Evolutionary conservation across 108 stramenopile genomes (phyloP).

Genomic region (Skeletonema marinoi): DNA sequence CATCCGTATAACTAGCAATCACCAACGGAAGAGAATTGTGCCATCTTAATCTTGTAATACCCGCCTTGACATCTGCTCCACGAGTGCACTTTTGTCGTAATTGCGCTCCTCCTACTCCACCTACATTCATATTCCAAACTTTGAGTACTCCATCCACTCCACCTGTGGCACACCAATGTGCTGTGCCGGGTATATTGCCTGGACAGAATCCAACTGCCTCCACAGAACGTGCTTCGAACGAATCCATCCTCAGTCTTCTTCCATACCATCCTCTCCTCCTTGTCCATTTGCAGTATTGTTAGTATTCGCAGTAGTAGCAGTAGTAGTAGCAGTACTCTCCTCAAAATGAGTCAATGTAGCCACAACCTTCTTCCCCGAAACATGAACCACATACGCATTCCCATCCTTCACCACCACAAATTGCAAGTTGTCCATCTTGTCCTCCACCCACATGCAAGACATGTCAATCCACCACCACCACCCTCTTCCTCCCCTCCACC

Average conservation of each 20-base stretch:
- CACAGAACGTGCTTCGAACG: conserved; percentile 64
- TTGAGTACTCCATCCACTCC: conserved; percentile 85
- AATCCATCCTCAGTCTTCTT: conserved; percentile 50
- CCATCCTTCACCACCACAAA: conserved; percentile 90
- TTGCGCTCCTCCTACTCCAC: conserved; percentile 42
- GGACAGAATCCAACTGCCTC: conserved; percentile 90
- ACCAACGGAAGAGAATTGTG: conserved; percentile 76
- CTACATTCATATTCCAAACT: conserved; percentile 84
- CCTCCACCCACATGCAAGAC: conserved; percentile 68
- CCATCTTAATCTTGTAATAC: conserved; percentile 86
- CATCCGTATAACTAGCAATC: conserved; percentile 79
- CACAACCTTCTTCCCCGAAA: conserved; percentile 83
- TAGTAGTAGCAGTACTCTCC: conserved; percentile 1
- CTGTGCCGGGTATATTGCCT: conserved; percentile 49
- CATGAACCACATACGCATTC: conserved; percentile 85
- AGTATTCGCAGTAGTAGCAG: no score
- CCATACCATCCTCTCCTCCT: not conserved
- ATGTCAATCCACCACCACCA: conserved; percentile 65
- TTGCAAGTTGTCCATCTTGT: conserved; percentile 53
- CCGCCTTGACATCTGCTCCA: conserved; percentile 25
- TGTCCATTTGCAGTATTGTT: not conserved
- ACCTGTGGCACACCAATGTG: conserved; percentile 89
- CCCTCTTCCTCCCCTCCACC: conserved; percentile 8
- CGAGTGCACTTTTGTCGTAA: conserved; percentile 30
- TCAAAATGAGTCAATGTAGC: conserved; percentile 82